Evolutionary conservation across 805 yeast species (phyloP), one percentile per base, ranked within the genome.

Genomic region (Metschnikowia proteae): DNA sequence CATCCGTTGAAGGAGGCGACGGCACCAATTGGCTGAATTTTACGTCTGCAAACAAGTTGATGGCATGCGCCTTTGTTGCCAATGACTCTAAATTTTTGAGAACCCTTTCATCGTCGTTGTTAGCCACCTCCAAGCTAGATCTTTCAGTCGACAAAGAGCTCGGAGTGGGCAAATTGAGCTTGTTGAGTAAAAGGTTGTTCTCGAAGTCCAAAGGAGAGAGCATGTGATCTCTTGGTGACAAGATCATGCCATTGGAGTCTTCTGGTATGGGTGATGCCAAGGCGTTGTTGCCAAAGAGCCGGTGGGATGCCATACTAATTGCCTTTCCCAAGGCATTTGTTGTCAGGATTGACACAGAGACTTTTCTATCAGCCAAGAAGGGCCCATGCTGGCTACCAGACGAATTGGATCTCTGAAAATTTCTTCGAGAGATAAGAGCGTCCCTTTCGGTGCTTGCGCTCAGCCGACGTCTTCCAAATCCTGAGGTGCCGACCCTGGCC

Each of bases 11-110:
- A 0, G 84, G 84, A 1, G 88, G 85, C 26, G 83, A 72, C 7
- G 96, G 96, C 33, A 86, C 80, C 57, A 91, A 73, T 68, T 92
- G 97, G 37, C 85, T 76, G 59, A 84, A 88, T 66, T 94, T 94
- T 27, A 89, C 90, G 56, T 90, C 96, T 0, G 97, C 98, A 71
- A 85, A 90, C 30, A 89, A 73, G 54, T 84, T 82, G 22, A 94
- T 83, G 0, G 96, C 96, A 61, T 90, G 94, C 0, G 96, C 89
- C 69, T 89, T 90, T 0, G 97, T 89, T 2, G 96, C 89, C 39
- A 89, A 69, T 1, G 82, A 74, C 63, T 90, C 96, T 50, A 91
- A 71, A 47, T 75, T 72, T 27, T 50, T 66, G 65, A 59, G 66
- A 34, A 67, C 76, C 64, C 49, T 58, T 64, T 68, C 73, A 50